phyloP scores from a whole-genome alignment of 306 rosid species.

The Cucurbita pepo region DNA sequence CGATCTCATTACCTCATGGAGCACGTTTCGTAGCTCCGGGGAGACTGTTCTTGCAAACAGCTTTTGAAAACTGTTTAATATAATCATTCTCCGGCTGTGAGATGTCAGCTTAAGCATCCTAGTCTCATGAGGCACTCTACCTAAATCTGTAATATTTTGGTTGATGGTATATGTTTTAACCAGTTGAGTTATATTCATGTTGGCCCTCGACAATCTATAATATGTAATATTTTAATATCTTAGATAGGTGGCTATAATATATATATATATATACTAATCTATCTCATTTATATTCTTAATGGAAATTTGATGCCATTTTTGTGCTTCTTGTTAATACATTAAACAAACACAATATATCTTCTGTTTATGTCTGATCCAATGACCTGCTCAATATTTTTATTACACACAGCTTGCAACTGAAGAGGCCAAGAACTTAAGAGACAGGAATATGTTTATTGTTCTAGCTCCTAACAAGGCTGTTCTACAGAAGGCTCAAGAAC shows the following conservation, averaged over 20 bases:
- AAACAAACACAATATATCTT: neutral
- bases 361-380: neutral
- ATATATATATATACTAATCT: neutral
- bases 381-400: conserved; percentile 11
- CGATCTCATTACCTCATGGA: neutral
- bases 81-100: neutral
- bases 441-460: conserved; percentile 52
- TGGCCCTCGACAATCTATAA: neutral
- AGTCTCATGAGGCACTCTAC: neutral
- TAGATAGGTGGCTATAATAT: neutral
- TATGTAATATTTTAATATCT: neutral
- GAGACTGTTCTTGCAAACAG: neutral
- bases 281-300: neutral
- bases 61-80: neutral
- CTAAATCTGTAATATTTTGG: neutral
- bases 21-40: neutral
- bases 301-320: neutral
- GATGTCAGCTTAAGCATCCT: neutral
- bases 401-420: conserved; percentile 69
- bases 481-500: conserved; percentile 61
- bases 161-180: too few species aligned
- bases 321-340: neutral
- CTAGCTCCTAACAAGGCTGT: conserved; percentile 72
- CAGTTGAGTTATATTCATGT: neutral
- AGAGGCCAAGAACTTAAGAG: conserved; percentile 75